Percentiles rank a stretch among this genome's conserved stretches.
Conservation (phyloP, 2,329 filamentous ascomycete species). For the Pseudocercospora pini-densiflorae region DNA sequence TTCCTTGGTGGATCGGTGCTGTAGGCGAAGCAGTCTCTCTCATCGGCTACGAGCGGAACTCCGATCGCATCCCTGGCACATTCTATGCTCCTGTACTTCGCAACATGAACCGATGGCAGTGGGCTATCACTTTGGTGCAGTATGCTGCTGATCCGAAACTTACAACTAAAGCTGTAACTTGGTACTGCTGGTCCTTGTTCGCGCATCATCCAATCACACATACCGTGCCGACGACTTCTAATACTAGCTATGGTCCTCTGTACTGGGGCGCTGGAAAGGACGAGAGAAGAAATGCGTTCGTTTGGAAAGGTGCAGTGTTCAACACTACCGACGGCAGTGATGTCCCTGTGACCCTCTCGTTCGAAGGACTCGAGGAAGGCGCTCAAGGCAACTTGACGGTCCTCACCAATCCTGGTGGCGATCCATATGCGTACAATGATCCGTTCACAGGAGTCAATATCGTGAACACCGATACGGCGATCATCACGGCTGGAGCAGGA, state of each 20-base stretch:
- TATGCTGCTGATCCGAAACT: constrained; percentile 45
- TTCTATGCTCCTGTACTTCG: constrained; percentile 42
- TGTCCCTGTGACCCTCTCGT: constrained; percentile 43
- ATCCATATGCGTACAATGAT: constrained; percentile 34
- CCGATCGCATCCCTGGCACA: constrained; percentile 60
- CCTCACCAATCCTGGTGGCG: constrained; percentile 43
- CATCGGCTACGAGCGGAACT: constrained; percentile 68
- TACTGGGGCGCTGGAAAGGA: constrained; percentile 53
- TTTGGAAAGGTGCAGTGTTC: constrained; percentile 56
- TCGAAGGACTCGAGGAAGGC: constrained; percentile 42
- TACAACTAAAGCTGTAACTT: constrained; percentile 39
- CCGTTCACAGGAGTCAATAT: constrained; percentile 50
- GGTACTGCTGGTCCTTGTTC: constrained; percentile 46
- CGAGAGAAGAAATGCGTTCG: constrained; percentile 39
- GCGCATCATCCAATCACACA: constrained; percentile 51
- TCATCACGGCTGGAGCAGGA: constrained; percentile 49
- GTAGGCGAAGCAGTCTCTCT: constrained; percentile 69
- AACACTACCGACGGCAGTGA: constrained; percentile 47
- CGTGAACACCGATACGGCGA: constrained; percentile 50
- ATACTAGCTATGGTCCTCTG: constrained; percentile 40
- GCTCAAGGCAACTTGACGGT: constrained; percentile 47
- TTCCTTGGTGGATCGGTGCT: constrained; percentile 55
- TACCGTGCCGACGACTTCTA: constrained; percentile 47
- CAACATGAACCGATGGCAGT: constrained; percentile 39
- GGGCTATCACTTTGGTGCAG: constrained; percentile 45